These are phyloP conservation scores for Pseudocercospora eumusae DNA, from an alignment of 2,329 filamentous ascomycete species.

Conservation along the genomic window DNA sequence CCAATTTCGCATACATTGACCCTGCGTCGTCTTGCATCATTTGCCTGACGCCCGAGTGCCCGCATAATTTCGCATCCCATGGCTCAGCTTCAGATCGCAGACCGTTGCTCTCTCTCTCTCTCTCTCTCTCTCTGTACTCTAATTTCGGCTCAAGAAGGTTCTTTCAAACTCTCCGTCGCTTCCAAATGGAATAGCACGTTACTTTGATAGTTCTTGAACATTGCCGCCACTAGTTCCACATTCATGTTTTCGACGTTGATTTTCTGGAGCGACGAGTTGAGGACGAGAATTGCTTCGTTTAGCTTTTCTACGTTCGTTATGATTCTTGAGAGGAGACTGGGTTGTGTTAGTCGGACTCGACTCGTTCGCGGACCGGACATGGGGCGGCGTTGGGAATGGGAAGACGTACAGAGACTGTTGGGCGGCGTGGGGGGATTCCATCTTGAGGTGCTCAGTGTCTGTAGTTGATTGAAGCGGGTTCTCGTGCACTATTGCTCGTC, in stretches of 20 bases:
- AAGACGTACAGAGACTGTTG: slow-evolving; percentile 74
- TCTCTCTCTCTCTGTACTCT: too few species aligned
- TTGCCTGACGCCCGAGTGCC: too few species aligned
- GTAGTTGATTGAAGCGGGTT: not conserved
- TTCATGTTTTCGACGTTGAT: slow-evolving; percentile 99
- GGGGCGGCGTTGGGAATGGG: too few species aligned
- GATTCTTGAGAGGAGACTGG: slow-evolving; percentile 77
- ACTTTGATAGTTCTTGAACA: slow-evolving; percentile 99
- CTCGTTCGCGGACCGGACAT: too few species aligned
- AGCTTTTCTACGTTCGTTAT: slow-evolving; percentile 98
- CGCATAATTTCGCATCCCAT: too few species aligned
- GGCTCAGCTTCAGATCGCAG: too few species aligned
- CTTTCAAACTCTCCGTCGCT: slow-evolving; percentile 41
- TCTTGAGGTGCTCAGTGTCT: slow-evolving; percentile 33
- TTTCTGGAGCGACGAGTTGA: slow-evolving; percentile 94
- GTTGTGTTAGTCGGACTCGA: not conserved
- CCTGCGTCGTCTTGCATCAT: too few species aligned
- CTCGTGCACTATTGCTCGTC: not conserved
- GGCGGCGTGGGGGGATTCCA: slow-evolving; percentile 95
- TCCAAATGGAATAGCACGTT: slow-evolving; percentile 97
- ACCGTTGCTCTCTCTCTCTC: too few species aligned
- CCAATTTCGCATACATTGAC: too few species aligned
- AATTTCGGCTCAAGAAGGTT: too few species aligned
- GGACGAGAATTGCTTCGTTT: slow-evolving; percentile 86
- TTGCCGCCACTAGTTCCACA: slow-evolving; percentile 93